phyloP scores from a whole-genome alignment of 257 asterid genomes.

The Solanum etuberosum region DNA sequence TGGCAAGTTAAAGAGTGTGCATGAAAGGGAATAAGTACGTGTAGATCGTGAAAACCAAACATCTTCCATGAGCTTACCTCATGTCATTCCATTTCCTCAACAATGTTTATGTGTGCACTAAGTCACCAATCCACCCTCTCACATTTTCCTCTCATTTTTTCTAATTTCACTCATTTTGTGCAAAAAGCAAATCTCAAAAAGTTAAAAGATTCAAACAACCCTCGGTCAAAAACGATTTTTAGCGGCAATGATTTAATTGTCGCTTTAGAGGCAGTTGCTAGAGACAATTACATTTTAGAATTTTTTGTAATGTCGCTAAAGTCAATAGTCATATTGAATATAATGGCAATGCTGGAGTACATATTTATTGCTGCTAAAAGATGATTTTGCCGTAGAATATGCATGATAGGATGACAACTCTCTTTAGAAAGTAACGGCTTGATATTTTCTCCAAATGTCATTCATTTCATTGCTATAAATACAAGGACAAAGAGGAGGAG shows the following conservation, averaged over 20 bases:
- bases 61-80: slow-evolving; percentile 6
- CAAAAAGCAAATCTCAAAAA: not conserved
- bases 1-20: slow-evolving; percentile 5
- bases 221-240: no score
- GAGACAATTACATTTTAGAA: not conserved
- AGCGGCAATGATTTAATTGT: no score
- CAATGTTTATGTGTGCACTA: not conserved
- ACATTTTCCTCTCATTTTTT: not conserved
- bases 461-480: not conserved
- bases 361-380: no score
- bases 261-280: not conserved
- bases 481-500: not conserved
- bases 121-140: not conserved
- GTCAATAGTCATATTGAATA: no score
- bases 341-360: not conserved
- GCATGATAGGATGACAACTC: no score
- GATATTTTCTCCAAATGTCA: not conserved
- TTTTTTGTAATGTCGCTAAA: not conserved
- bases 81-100: not conserved
- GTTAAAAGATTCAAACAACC: not conserved
- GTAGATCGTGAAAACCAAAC: not conserved
- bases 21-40: not conserved
- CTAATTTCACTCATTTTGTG: not conserved
- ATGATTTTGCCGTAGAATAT: not conserved
- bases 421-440: not conserved